Base-by-base conservation (phyloP, 192 early-diverging fungal genomes). In the Ramicandelaber brevisporus region DNA sequence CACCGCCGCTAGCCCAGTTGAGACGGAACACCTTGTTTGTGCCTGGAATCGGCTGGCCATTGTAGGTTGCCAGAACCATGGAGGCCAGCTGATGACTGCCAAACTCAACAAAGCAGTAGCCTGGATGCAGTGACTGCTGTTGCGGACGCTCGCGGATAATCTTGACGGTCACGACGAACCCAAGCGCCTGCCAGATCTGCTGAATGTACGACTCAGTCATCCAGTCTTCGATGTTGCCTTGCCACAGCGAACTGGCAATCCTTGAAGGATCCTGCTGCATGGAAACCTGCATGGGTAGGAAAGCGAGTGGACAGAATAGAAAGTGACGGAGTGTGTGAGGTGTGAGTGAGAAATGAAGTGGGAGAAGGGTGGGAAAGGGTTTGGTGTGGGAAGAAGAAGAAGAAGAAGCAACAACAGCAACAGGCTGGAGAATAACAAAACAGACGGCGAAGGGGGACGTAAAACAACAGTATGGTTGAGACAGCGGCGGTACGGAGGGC, bases 211-310 rank as follows among this genome's bases (percentile, higher is more conserved):
- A 75, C 40, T 97, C 87, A 42, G 88, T 86, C 92, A 93, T 93
- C 87, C 92, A 93, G 3, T 77, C 63, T 39, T 97, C 92, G 12
- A 97, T 65, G 38, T 92, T 87, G 26, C 84, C 84, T 82, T 87
- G 86, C 81, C 82, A 58, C 34, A 58, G 49, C 53, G 18, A n/a
- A 30, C 11, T 18, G 21, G 31, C 21, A 21, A 21, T 32, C 19
- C 11, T 31, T 3, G 17, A 13, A 16, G 13, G 12, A 9, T 12
- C 18, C 14, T 19, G 14, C 12, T 21, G 17, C 22, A 20, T 12
- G 13, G 14, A 17, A 32, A 32, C 19, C 19, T 12, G 22, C 19
- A 17, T 14, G 10, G 17, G 14, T 8, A n/a, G 6, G 19, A 0
- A 22, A 14, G 19, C 14, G 21, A 33, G 22, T 20, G 35, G 21